Percentiles rank a stretch among this genome's conserved stretches.
Evolutionary conservation across 1,284 basidiomycete genomes (phyloP).

Genomic region (Pseudozyma thailandica): DNA sequence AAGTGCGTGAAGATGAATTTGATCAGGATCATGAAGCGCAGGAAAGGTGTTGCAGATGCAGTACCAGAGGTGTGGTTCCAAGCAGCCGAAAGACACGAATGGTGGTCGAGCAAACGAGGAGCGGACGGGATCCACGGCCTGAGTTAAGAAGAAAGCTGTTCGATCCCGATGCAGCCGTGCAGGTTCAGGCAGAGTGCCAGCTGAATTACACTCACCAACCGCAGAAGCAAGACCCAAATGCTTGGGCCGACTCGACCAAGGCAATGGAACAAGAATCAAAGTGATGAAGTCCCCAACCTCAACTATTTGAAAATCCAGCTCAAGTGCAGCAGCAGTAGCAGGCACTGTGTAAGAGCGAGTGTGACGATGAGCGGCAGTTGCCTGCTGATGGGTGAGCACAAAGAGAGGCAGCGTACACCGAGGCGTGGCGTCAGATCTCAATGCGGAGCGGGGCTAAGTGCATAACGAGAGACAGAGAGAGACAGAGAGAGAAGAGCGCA

Average conservation of each 20-base stretch:
- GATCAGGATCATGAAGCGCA: neutral
- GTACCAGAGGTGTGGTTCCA: neutral
- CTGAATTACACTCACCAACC: neutral
- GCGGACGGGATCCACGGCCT: neutral
- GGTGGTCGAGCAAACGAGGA: neutral
- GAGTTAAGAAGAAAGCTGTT: neutral
- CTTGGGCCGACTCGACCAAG: slow-evolving; percentile 5
- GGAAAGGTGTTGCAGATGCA: neutral
- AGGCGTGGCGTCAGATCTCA: no score
- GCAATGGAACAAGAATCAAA: slow-evolving; percentile 9
- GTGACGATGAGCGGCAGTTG: no score
- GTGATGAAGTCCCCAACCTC: neutral
- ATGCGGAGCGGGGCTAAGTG: no score
- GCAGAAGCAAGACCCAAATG: neutral
- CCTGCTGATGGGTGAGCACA: no score
- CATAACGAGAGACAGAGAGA: no score
- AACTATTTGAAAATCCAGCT: neutral
- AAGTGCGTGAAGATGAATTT: neutral
- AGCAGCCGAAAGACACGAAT: neutral
- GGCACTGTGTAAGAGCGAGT: neutral
- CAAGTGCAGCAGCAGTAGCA: neutral
- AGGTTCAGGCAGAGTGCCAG: neutral
- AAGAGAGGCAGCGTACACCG: no score
- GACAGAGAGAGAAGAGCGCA: no score
- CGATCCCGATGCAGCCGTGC: neutral